These are phyloP conservation scores for Kluyveromyces wickerhamii DNA, from an alignment of 805 yeast genomes.

Conservation along the genomic window DNA sequence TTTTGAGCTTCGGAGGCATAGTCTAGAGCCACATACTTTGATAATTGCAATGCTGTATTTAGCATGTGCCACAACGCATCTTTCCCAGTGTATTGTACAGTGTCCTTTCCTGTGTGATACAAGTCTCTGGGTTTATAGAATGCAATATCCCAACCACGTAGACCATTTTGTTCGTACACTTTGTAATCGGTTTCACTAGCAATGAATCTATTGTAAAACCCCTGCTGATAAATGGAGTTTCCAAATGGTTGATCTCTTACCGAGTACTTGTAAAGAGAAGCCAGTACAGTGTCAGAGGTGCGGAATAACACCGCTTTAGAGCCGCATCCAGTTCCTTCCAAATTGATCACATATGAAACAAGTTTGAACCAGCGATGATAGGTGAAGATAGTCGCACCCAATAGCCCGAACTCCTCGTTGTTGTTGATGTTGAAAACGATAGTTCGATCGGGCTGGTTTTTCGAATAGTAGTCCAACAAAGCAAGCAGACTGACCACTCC, in stretches of 20 bases:
- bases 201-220: constrained; percentile 64
- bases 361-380: constrained; percentile 62
- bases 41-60: constrained; percentile 56
- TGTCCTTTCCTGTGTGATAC: constrained; percentile 75
- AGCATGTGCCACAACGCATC: constrained; percentile 84
- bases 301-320: constrained; percentile 77
- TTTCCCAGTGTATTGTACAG: constrained; percentile 51
- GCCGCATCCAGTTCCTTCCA: constrained; percentile 93
- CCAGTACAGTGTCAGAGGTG: constrained; percentile 70
- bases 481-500: constrained; percentile 80
- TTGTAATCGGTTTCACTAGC: constrained; percentile 81
- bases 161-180: constrained; percentile 56
- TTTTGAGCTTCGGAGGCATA: constrained; percentile 23
- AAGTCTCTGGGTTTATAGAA: constrained; percentile 77
- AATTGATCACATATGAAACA: constrained; percentile 60
- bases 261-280: constrained; percentile 44
- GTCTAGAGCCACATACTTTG: constrained; percentile 37
- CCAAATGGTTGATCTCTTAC: constrained; percentile 64
- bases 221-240: constrained; percentile 74
- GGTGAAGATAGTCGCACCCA: constrained; percentile 71
- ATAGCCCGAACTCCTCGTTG: constrained; percentile 80
- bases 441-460: constrained; percentile 56
- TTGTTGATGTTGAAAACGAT: constrained; percentile 80
- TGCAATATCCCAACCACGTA: constrained; percentile 85
- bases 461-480: constrained; percentile 42